Evolutionary conservation across 495 filamentous ascomycete genomes (phyloP), one percentile per base, ranked within the genome.

Genomic region (Annulohypoxylon bovei): DNA sequence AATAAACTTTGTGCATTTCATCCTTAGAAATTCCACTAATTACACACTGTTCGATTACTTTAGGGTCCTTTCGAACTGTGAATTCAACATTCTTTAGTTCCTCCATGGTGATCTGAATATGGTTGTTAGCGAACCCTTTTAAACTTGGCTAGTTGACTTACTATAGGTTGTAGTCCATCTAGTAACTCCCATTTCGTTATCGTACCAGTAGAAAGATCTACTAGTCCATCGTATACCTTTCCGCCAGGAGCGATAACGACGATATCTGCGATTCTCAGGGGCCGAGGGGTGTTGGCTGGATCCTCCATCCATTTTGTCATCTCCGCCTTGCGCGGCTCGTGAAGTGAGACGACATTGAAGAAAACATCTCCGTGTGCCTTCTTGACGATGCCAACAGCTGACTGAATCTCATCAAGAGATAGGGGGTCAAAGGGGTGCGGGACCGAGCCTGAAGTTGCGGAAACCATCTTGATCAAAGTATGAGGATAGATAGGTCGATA

Each of bases 1-100:
- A 96, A 79, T 95, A 95, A 40, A 97, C 92, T 80, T 95, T 95
- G 78, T 93, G 77, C 93, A 96, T 97, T 70, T 97, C 93, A 68
- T 92, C 87, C 55, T 82, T 85, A 6, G 92, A 87, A 69, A 98
- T 94, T n/a, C 94, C 94, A 71, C 94, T 86, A 58, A 97, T 88
- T 3, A 85, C 87, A 75, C 94, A 98, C 77, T 97, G 95, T 79
- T 97, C 93, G 74, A 97, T 96, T 55, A 98, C 94, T 67, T 90
- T 92, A 6, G 92, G 88, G 76, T 97, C 92, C 65, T 89, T 90
- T 56, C 95, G 87, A 39, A 89, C 87, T 42, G 94, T 80, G 70
- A 89, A 86, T 77, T 98, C 94, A n/a, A 97, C 94, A 44, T 90
- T 85, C 76, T 94, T 90, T 37, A 97, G 82, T 74, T 98, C 94